Evolutionary conservation across 495 filamentous ascomycete genomes (phyloP), one percentile per base, ranked within the genome.

Genomic region (Penicillium crystallinum): DNA sequence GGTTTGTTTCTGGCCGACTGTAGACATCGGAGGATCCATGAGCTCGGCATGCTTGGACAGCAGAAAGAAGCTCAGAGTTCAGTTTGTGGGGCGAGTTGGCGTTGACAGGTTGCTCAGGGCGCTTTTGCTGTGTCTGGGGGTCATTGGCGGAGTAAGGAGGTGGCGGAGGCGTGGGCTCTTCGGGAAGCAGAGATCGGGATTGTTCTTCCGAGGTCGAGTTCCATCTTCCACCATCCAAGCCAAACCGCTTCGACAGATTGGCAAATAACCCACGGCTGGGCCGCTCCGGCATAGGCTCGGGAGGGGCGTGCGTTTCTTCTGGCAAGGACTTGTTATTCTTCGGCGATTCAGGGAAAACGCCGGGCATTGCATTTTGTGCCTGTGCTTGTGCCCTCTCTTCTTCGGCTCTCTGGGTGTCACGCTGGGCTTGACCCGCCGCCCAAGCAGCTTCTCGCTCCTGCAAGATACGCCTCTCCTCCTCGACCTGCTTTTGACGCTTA

Each of bases 11-110:
- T 0, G 91, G 89, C 2, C 81, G 82, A 25, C 81, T 80, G 67
- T 85, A 91, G 34, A 96, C 61, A 25, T 69, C 71, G 6, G 80
- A 76, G 4, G 88, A 88, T 55, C 89, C 84, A 67, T 95, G 84
- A 15, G 91, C 75, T 21, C 91, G 84, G 39, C 89, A 91, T 19
- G 89, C 82, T 55, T 85, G 79, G 56, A 97, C 85, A 11, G 93
- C 91, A 36, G 86, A 89, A 15, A 89, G 72, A 14, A 97, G 81
- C 54, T 79, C 69, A 14, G 73, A 70, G n/a, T 78, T 73, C 33
- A 84, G 62, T 40, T 74, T 73, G 56, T 79, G 72, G 6, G 79
- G 76, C 17, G 77, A 69, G 46, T 66, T 77, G 30, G 75, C 71
- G 9, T 58, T 67, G 46, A 65, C 69, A 23, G 66, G 63, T 54